Percentiles rank a stretch among this genome's conserved stretches.
These are phyloP conservation scores for Psidium guajava DNA, from an alignment of 345 rosid species.

Conservation along the genomic window DNA sequence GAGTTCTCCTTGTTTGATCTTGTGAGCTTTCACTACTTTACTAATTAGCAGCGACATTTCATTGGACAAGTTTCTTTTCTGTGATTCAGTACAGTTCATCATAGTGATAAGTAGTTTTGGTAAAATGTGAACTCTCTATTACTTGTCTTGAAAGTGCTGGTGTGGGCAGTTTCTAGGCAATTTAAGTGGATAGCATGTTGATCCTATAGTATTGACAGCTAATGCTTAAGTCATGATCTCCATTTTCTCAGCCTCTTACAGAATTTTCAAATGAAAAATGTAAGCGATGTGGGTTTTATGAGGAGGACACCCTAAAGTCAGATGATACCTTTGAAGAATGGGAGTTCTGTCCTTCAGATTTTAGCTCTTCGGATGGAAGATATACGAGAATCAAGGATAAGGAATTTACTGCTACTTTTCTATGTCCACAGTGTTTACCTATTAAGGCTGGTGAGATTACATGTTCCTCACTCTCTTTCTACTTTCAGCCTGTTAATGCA, in stretches of 20 bases:
- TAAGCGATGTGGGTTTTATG: conserved; percentile 93
- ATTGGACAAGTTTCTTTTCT: background rate
- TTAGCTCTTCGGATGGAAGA: conserved; percentile 38
- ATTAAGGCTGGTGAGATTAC: conserved; percentile 28
- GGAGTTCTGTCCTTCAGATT: conserved; percentile 88
- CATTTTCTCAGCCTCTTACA: conserved; percentile 54
- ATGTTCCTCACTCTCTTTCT: background rate
- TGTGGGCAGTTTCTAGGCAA: background rate
- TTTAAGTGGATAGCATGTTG: background rate
- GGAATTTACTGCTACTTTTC: conserved; percentile 60
- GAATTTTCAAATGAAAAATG: conserved; percentile 50
- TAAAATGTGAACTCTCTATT: background rate
- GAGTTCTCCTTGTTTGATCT: background rate
- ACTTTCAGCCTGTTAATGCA: background rate
- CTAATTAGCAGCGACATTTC: background rate
- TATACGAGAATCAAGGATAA: conserved; percentile 30
- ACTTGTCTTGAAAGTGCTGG: background rate
- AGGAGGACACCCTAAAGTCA: conserved; percentile 34
- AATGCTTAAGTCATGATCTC: background rate
- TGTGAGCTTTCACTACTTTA: background rate
- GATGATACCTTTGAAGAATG: conserved; percentile 78
- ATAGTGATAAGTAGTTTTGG: background rate
- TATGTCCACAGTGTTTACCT: conserved; percentile 43
- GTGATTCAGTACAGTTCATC: background rate
- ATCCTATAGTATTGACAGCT: background rate